Conservation (phyloP, 257 asterid species). For the Anisodus acutangulus region DNA sequence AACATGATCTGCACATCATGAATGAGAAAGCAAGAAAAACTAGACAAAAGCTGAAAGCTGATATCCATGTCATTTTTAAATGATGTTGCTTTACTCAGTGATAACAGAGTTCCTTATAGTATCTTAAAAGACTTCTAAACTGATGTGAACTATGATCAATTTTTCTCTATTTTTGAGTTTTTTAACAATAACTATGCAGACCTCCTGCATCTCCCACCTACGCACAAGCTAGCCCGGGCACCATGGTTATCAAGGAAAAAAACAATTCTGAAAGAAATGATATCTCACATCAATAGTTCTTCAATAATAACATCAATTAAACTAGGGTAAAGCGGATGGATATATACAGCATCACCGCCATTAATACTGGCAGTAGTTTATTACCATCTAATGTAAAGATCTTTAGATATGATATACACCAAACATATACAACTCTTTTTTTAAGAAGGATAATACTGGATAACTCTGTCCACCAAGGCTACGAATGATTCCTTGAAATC, state of each 20-base stretch:
- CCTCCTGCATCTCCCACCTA: too few species aligned
- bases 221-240: too few species aligned
- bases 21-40: constrained; percentile 20
- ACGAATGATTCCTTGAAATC: too few species aligned
- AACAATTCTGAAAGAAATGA: constrained; percentile 3
- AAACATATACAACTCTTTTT: neutral
- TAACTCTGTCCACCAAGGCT: too few species aligned
- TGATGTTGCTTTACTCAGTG: neutral
- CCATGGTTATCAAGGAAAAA: too few species aligned
- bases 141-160: neutral
- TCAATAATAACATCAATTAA: neutral
- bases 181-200: constrained; percentile 12
- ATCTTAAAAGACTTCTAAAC: neutral
- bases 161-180: neutral
- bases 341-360: neutral
- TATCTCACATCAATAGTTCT: constrained; percentile 13
- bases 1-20: neutral
- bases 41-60: neutral
- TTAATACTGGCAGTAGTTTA: neutral
- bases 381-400: neutral
- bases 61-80: neutral
- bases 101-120: neutral
- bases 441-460: too few species aligned
- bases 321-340: constrained; percentile 21
- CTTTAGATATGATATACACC: neutral